A percentile compares a stretch with the other conserved stretches of the same genome.
These are phyloP conservation scores for Melaleuca alternifolia DNA, from an alignment of 345 rosid species.

Conservation along the genomic window DNA sequence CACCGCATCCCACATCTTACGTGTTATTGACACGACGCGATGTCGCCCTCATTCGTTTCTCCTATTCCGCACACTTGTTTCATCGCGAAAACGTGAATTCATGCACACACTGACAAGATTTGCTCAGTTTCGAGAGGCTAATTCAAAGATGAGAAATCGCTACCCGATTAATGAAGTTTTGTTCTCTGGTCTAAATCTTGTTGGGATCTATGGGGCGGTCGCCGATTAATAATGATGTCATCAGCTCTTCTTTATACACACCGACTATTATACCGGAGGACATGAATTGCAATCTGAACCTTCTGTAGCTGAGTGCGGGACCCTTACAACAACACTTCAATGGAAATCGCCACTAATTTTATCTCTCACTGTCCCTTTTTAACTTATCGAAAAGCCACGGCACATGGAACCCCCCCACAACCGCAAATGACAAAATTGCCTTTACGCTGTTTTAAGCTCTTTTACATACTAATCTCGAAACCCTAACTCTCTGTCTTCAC, in stretches of 20 bases:
- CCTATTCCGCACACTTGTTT: background rate
- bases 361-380: background rate
- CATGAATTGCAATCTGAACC: background rate
- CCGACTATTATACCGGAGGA: background rate
- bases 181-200: background rate
- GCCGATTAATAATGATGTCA: background rate
- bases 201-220: background rate
- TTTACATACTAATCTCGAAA: background rate
- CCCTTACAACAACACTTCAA: background rate
- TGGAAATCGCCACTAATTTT: background rate
- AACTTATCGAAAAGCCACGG: background rate
- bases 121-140: background rate
- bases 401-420: background rate
- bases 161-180: background rate
- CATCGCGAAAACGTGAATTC: background rate
- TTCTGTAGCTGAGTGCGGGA: background rate
- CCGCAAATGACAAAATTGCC: background rate
- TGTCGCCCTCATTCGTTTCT: background rate
- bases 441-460: background rate
- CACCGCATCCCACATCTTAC: background rate
- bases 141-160: background rate
- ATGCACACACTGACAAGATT: background rate
- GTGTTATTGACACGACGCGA: background rate
- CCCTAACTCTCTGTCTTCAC: background rate
- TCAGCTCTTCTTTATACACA: background rate